Percentiles rank a stretch among this genome's conserved stretches.
Conservation (phyloP, 2,329 filamentous ascomycete species). For the Daldinia sp. region DNA sequence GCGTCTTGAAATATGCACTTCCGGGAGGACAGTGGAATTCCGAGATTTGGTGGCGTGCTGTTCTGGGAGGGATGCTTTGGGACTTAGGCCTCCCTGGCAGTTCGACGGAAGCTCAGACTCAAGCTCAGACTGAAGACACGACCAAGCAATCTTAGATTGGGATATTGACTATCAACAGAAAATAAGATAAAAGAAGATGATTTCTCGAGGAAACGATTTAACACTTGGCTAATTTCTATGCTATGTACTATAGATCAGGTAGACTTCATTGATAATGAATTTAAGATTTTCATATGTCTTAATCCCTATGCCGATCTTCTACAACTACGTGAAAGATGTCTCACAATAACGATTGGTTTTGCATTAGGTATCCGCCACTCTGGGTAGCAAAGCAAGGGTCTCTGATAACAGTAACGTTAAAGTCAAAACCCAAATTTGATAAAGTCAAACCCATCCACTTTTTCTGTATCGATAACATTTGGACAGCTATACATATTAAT, state of each 20-base stretch:
- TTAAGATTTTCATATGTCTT: not conserved
- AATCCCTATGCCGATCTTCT: not conserved
- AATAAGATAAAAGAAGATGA: no score
- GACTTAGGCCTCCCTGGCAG: not conserved
- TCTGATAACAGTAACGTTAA: no score
- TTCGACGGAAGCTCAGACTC: not conserved
- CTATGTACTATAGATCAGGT: not conserved
- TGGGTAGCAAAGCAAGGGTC: conserved; percentile 2
- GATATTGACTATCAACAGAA: not conserved
- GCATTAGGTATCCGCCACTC: conserved; percentile 3
- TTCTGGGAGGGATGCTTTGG: not conserved
- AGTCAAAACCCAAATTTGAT: no score
- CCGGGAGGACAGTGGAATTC: no score
- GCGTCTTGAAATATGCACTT: not conserved
- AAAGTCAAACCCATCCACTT: no score
- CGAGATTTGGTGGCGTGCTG: not conserved
- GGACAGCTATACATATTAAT: no score
- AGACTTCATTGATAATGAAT: not conserved
- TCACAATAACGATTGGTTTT: conserved; percentile 1
- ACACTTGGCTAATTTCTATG: not conserved
- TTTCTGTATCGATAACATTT: no score
- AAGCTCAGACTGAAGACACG: not conserved
- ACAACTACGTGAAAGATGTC: not conserved
- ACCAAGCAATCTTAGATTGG: not conserved
- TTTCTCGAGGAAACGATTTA: not conserved